Conservation (phyloP, 306 rosid species). For the Cicer yamashitae region DNA sequence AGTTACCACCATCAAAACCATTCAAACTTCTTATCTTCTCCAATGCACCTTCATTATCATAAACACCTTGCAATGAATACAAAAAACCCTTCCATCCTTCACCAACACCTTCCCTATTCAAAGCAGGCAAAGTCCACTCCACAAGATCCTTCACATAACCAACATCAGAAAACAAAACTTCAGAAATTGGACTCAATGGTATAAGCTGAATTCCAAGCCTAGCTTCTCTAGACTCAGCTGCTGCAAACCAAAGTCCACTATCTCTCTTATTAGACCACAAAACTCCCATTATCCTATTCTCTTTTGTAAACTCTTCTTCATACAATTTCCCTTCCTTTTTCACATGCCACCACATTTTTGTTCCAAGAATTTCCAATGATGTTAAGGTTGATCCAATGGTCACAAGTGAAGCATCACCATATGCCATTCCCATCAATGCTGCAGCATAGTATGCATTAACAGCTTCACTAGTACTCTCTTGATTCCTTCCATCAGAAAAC, state of each 20-base stretch:
- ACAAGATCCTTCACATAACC: not conserved
- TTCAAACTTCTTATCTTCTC: not conserved
- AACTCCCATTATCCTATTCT: not conserved
- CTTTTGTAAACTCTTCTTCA: not conserved
- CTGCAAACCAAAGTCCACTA: not conserved
- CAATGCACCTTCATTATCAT: slow-evolving; percentile 9
- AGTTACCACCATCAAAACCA: slow-evolving; percentile 10
- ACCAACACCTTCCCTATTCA: not conserved
- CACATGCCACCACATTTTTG: slow-evolving; percentile 23
- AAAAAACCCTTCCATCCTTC: not conserved
- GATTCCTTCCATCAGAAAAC: not conserved
- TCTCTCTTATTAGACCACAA: slow-evolving; percentile 2
- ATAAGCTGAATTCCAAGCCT: slow-evolving; percentile 22
- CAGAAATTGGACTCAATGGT: not conserved
- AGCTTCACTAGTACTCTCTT: not conserved
- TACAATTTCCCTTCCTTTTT: not conserved
- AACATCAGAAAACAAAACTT: not conserved
- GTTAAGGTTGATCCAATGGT: not conserved
- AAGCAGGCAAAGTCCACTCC: slow-evolving; percentile 7
- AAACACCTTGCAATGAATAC: not conserved
- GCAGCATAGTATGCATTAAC: slow-evolving; percentile 5
- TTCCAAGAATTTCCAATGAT: not conserved
- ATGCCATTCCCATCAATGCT: not conserved
- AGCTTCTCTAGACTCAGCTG: not conserved
- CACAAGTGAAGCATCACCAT: not conserved